Conservation (phyloP, 768 basidiomycete genomes). For the Tephrocybe rancida region DNA sequence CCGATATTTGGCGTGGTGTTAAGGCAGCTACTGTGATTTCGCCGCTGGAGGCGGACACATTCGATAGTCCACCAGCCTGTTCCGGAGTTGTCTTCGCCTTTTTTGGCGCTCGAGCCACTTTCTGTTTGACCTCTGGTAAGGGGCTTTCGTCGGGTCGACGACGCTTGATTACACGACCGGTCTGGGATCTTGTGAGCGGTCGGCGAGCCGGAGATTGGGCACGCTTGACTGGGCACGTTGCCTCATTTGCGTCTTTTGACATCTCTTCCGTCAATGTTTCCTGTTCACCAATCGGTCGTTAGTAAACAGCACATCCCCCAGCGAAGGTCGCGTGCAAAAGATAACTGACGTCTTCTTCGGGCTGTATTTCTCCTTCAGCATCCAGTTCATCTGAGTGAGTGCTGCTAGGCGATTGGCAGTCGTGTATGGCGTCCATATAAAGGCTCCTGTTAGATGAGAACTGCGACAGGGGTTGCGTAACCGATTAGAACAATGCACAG, state of each 20-base stretch:
- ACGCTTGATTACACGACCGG: slow-evolving; percentile 31
- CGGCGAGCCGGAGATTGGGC: slow-evolving; percentile 18
- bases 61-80: not conserved
- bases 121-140: slow-evolving; percentile 9
- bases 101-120: slow-evolving; percentile 5
- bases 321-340: not conserved
- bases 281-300: not conserved
- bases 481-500: not conserved
- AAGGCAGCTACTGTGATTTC: not conserved
- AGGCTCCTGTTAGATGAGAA: slow-evolving; percentile 6
- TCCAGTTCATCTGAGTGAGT: slow-evolving; percentile 13
- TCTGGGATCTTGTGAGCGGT: slow-evolving; percentile 39
- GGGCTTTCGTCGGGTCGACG: slow-evolving; percentile 23
- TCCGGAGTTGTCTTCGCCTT: slow-evolving; percentile 9
- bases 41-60: not conserved
- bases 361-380: not conserved
- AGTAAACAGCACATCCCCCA: not conserved
- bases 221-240: not conserved
- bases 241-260: not conserved
- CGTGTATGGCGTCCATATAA: slow-evolving; percentile 22
- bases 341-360: slow-evolving; percentile 8
- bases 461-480: slow-evolving; percentile 21
- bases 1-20: slow-evolving; percentile 2
- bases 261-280: not conserved
- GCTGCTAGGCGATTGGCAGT: slow-evolving; percentile 20